phyloP scores from a whole-genome alignment of 306 rosid genomes.

The Lathyrus tuberosus region DNA sequence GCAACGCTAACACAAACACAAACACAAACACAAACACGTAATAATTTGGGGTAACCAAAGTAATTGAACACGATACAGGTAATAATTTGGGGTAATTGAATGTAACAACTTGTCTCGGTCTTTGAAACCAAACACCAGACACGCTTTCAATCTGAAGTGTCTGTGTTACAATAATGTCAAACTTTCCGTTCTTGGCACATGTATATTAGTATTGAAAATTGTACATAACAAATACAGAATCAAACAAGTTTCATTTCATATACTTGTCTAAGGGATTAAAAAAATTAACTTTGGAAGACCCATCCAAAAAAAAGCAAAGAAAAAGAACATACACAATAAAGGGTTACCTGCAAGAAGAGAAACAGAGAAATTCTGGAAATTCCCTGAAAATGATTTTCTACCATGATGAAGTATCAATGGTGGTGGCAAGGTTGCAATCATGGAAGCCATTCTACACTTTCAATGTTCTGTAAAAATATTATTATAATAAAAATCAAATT shows the following conservation, averaged over 20 bases:
- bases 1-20: neutral
- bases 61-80: neutral
- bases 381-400: slow-evolving; percentile 41
- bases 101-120: neutral
- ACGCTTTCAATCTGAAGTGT: neutral
- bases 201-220: neutral
- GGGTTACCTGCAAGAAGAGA: slow-evolving; percentile 43
- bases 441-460: slow-evolving; percentile 64
- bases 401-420: slow-evolving; percentile 54
- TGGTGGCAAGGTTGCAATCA: slow-evolving; percentile 60
- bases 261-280: neutral
- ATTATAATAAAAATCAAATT: neutral
- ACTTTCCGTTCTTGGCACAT: neutral
- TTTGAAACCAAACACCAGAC: neutral
- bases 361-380: slow-evolving; percentile 44
- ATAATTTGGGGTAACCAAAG: too few species aligned
- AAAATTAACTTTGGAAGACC: slow-evolving; percentile 2
- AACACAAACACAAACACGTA: neutral
- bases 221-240: neutral
- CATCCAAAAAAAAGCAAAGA: neutral
- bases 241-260: too few species aligned
- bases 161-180: neutral
- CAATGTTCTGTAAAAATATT: slow-evolving; percentile 5
- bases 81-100: neutral
- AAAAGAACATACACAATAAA: neutral